Percentiles rank a stretch among this genome's conserved stretches.
Conservation (phyloP, 2,329 filamentous ascomycete species). For the Colletotrichum spinosum region DNA sequence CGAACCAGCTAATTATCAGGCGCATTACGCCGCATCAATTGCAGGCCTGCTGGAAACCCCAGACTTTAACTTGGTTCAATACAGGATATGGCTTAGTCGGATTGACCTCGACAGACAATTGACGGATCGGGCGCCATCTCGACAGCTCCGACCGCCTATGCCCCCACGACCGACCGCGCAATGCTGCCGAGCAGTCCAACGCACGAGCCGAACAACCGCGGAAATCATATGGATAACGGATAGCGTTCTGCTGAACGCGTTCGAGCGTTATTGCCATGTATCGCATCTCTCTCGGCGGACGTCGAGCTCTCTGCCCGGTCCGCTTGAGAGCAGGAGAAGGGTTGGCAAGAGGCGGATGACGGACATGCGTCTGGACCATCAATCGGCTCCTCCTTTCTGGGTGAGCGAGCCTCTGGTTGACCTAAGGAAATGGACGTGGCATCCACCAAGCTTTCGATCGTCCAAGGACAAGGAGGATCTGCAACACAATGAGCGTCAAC, state of each 20-base stretch:
- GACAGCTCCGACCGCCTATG: slow-evolving; percentile 9
- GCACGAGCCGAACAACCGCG: slow-evolving; percentile 47
- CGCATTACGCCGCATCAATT: slow-evolving; percentile 10
- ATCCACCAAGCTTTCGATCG: slow-evolving; percentile 55
- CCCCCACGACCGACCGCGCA: slow-evolving; percentile 46
- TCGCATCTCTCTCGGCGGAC: slow-evolving; percentile 44
- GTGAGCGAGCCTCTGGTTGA: slow-evolving; percentile 57
- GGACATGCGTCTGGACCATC: slow-evolving; percentile 57
- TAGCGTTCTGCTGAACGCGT: slow-evolving; percentile 61
- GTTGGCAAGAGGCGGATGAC: slow-evolving; percentile 66
- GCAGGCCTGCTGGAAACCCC: not conserved
- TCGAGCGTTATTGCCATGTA: slow-evolving; percentile 56
- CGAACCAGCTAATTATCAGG: slow-evolving; percentile 15
- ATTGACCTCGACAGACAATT: not conserved
- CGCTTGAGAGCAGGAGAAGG: slow-evolving; percentile 66
- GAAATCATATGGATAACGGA: slow-evolving; percentile 71
- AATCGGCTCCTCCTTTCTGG: slow-evolving; percentile 57
- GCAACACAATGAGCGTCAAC: not conserved
- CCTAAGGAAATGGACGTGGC: slow-evolving; percentile 63
- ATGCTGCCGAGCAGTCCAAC: slow-evolving; percentile 62
- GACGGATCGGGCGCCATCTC: not conserved
- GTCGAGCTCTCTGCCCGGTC: slow-evolving; percentile 60
- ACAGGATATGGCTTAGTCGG: not conserved
- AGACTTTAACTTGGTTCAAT: too few relatives aligned
- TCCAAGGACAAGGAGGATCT: slow-evolving; percentile 41